phyloP scores from a whole-genome alignment of 2,329 filamentous ascomycete species.

The Ophiostoma novo-ulmi region DNA sequence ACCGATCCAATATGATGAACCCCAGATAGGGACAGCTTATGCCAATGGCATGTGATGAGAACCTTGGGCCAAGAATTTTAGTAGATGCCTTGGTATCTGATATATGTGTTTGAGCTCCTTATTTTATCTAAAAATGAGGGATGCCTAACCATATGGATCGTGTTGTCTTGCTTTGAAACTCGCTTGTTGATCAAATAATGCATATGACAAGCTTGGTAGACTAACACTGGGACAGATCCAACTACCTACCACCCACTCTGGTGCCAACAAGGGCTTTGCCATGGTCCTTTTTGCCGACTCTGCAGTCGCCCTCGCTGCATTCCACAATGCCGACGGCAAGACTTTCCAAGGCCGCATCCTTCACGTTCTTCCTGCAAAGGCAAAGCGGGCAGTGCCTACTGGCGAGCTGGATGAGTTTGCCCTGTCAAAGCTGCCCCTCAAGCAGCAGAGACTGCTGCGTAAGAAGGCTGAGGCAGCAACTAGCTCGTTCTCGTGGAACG shows the following conservation, averaged over 20 bases:
- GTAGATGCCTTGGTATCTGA: constrained; percentile 99
- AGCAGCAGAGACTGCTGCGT: constrained; percentile 88
- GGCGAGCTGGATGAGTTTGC: constrained; percentile 70
- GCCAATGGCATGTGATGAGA: constrained; percentile 81
- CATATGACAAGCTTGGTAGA: not conserved
- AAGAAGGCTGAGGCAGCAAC: constrained; percentile 75
- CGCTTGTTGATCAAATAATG: not conserved
- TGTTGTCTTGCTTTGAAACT: constrained; percentile 14
- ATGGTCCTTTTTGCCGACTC: constrained; percentile 74
- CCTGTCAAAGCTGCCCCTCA: constrained; percentile 84
- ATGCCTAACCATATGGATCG: not conserved
- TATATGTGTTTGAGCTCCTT: constrained; percentile 4
- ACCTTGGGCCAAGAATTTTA: constrained; percentile 92
- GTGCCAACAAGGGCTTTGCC: constrained; percentile 81
- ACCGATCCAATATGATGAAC: constrained; percentile 67
- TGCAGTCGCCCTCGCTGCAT: constrained; percentile 70
- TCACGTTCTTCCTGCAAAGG: constrained; percentile 79
- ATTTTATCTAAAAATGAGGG: not conserved
- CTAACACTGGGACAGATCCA: constrained; percentile 65
- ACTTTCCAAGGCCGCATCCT: constrained; percentile 89
- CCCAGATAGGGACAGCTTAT: constrained; percentile 99
- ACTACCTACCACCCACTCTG: constrained; percentile 67
- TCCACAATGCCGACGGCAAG: constrained; percentile 71
- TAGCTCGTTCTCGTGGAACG: constrained; percentile 92
- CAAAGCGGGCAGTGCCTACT: constrained; percentile 62